Evolutionary conservation across 352 stramenopile species (phyloP), one percentile per base, ranked within the genome.

Genomic region (Pythium biforme): DNA sequence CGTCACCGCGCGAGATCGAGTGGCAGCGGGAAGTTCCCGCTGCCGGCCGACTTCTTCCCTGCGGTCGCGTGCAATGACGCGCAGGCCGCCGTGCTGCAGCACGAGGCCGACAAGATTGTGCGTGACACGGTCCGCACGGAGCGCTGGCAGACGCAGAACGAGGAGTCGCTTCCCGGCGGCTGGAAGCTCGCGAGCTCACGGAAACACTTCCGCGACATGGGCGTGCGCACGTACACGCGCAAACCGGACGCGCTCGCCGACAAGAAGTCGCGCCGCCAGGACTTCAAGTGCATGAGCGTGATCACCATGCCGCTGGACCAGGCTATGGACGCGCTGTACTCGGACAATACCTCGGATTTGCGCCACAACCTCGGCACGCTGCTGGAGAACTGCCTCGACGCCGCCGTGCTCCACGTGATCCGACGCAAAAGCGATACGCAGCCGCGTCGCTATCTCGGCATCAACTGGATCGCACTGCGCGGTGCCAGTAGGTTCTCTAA

Each of bases 171-270:
- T 43, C 77, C 9, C 37, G 37, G 75, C 53, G 79, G 79, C 7
- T 90, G 81, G 81, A 88, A 88, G 26, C 76, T 90, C 40, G 80
- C 67, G 33, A 90, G 81, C 60, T 88, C 79, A 39, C 79, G 86
- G 57, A 77, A 71, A 37, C 77, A 90, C 59, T 89, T 86, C 46
- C 79, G 79, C 51, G 81, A 85, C 47, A 82, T 76, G 17, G 79
- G 81, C 47, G 80, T 88, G 45, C 77, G 77, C 48, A 84, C 76
- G 19, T 89, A 87, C 69, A 83, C 57, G 62, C 63, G 72, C 55
- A 73, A 74, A 48, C 56, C 72, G 34, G 75, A 83, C 49, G 62
- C 51, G 20, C 23, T 22, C 22, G 67, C 66, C 17, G 68, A 87
- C 51, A 64, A 60, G 29, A 72, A 65, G 31, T 64, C 76, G 23